phyloP scores from a whole-genome alignment of 495 filamentous ascomycete genomes.

The Amniculicola lignicola region DNA sequence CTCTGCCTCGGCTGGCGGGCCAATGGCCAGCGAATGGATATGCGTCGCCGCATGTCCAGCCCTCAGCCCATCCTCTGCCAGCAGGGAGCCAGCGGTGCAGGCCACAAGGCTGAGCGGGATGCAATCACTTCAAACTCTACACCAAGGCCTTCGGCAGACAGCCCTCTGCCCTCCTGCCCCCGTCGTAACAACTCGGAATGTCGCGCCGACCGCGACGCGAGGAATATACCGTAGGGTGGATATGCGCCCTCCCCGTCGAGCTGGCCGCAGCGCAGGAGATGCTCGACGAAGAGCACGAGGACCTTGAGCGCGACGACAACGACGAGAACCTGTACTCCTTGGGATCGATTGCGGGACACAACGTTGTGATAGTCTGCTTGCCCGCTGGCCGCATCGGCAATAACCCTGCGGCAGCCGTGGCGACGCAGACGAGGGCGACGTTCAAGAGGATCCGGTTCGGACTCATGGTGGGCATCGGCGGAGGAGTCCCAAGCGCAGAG shows the following conservation, averaged over 20 bases:
- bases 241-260: slow-evolving; percentile 48
- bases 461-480: slow-evolving; percentile 48
- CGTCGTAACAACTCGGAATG: too few species aligned
- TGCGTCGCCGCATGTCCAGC: too few species aligned
- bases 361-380: slow-evolving; percentile 48
- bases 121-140: too few species aligned
- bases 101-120: too few species aligned
- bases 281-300: slow-evolving; percentile 50
- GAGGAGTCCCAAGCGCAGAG: slow-evolving; percentile 38
- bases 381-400: slow-evolving; percentile 40
- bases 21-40: too few species aligned
- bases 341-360: slow-evolving; percentile 41
- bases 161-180: too few species aligned
- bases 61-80: too few species aligned
- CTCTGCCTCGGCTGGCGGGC: too few species aligned
- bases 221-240: slow-evolving; percentile 49
- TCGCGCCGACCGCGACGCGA: too few species aligned
- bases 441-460: slow-evolving; percentile 42
- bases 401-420: slow-evolving; percentile 36
- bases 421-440: slow-evolving; percentile 34
- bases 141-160: too few species aligned
- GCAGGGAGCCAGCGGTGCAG: too few species aligned
- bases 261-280: slow-evolving; percentile 45
- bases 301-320: slow-evolving; percentile 15
- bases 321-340: slow-evolving; percentile 41